Evolutionary conservation across 2,329 filamentous ascomycete genomes (phyloP), one percentile per base, ranked within the genome.

Genomic region (Xylaria sp.): DNA sequence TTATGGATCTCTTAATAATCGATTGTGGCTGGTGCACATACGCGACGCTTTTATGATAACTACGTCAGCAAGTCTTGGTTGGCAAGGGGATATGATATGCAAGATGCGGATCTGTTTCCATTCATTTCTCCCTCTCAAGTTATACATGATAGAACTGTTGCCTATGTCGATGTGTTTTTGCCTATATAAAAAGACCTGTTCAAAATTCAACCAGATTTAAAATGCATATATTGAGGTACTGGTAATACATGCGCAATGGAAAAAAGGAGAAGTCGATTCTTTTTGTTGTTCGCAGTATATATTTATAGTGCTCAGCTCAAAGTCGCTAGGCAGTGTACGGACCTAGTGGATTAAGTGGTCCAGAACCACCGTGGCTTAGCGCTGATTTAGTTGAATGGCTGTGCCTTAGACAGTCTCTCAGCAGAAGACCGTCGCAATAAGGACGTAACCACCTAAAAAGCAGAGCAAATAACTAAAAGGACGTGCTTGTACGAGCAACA

Each of bases 341-440:
- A 33, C 25, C 13, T 31, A 7, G 9, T 52, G 23, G 4, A 10
- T 13, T 25, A 51, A 28, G 62, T 46, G 64, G 59, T 23, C 46
- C 55, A n/a, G 49, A 61, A 10, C 20, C 5, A 57, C 36, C 28
- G 69, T 71, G 69, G 69, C 69, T 71, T 71, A 71, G 69, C 64
- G 69, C 69, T 59, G 60, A 66, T 65, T 48, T 48, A 48, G 20
- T 57, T 48, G 31, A 41, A 67, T 63, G 67, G 68, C 68, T 71
- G 68, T 66, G 58, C 57, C 54, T 23, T 2, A 31, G 20, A 31
- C 20, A 58, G 48, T 54, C 48, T 60, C 65, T 66, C 48, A 41
- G 63, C 62, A 48, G 36, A 54, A 49, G 41, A 67, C 65, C 46
- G 64, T 72, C 48, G 62, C 54, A 63, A 51, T n/a, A 68, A 25